Conservation (phyloP, 805 yeast species). For the Spathaspora passalidarum region DNA sequence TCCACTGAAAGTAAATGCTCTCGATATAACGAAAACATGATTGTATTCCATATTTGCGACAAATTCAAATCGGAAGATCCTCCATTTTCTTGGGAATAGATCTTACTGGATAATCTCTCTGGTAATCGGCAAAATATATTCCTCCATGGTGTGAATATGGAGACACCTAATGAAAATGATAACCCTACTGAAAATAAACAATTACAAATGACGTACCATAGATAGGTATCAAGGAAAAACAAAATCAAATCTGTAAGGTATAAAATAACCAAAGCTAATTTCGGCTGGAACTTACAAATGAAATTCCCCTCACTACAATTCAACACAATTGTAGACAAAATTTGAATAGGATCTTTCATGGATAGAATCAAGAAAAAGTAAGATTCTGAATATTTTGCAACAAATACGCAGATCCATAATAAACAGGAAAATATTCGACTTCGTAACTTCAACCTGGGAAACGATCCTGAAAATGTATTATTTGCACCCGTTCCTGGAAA, state of each 20-base stretch:
- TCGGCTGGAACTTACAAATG: slow-evolving; percentile 28
- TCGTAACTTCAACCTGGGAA: slow-evolving; percentile 21
- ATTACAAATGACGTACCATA: slow-evolving; percentile 39
- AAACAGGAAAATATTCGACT: slow-evolving; percentile 21
- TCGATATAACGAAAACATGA: slow-evolving; percentile 28
- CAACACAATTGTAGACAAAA: slow-evolving; percentile 24
- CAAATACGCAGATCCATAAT: slow-evolving; percentile 30
- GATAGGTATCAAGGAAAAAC: slow-evolving; percentile 38
- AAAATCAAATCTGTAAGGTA: slow-evolving; percentile 26
- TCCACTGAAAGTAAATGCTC: slow-evolving; percentile 38
- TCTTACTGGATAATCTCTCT: slow-evolving; percentile 29
- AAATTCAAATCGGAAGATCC: slow-evolving; percentile 10
- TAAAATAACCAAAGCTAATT: slow-evolving; percentile 21
- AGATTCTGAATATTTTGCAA: slow-evolving; percentile 33
- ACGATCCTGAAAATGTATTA: slow-evolving; percentile 10
- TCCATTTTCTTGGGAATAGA: slow-evolving; percentile 12
- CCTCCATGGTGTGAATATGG: slow-evolving; percentile 39
- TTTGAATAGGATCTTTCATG: slow-evolving; percentile 31
- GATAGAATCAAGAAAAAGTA: slow-evolving; percentile 36
- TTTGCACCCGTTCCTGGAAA: slow-evolving; percentile 8
- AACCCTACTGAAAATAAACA: slow-evolving; percentile 31
- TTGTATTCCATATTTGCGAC: slow-evolving; percentile 28
- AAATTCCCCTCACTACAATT: slow-evolving; percentile 20
- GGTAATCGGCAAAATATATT: slow-evolving; percentile 33
- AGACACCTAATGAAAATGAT: slow-evolving; percentile 29